These are phyloP conservation scores for Fusarium nygamai DNA, from an alignment of 2,329 filamentous ascomycete species.

Conservation along the genomic window DNA sequence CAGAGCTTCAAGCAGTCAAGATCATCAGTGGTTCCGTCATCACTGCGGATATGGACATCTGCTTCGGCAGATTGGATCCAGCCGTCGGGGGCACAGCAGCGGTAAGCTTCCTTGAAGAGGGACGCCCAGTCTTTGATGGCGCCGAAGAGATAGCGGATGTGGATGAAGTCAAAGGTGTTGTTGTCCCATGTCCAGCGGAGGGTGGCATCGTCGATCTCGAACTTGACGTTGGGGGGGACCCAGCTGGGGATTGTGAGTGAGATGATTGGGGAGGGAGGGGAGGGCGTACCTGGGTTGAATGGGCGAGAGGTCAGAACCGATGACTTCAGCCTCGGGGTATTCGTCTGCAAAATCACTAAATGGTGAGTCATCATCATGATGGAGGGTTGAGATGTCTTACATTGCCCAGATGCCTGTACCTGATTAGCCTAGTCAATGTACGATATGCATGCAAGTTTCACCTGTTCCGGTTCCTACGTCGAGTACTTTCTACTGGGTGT, in stretches of 20 bases:
- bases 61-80: constrained; percentile 35
- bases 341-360: constrained; percentile 35
- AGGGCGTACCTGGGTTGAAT: constrained; percentile 24
- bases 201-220: constrained; percentile 36
- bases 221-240: constrained; percentile 36
- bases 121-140: constrained; percentile 29
- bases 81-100: constrained; percentile 27
- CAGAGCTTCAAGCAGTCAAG: constrained; percentile 24
- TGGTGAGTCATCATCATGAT: background rate
- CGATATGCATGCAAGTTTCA: background rate
- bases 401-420: constrained; percentile 38
- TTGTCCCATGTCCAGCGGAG: constrained; percentile 33
- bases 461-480: constrained; percentile 39
- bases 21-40: constrained; percentile 32
- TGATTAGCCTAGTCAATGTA: background rate
- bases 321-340: constrained; percentile 31
- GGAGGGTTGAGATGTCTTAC: background rate
- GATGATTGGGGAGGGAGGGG: fast-evolving
- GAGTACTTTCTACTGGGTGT: constrained; percentile 26
- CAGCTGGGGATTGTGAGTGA: constrained; percentile 1
- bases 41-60: constrained; percentile 33
- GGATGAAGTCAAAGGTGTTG: constrained; percentile 35
- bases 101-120: constrained; percentile 29
- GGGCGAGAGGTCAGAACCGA: constrained; percentile 35
- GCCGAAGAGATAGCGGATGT: constrained; percentile 38